A percentile compares a stretch with the other conserved stretches of the same genome.
Conservation (phyloP, 1,139 yeast genomes). For the Saccharomycopsis crataegensis region DNA sequence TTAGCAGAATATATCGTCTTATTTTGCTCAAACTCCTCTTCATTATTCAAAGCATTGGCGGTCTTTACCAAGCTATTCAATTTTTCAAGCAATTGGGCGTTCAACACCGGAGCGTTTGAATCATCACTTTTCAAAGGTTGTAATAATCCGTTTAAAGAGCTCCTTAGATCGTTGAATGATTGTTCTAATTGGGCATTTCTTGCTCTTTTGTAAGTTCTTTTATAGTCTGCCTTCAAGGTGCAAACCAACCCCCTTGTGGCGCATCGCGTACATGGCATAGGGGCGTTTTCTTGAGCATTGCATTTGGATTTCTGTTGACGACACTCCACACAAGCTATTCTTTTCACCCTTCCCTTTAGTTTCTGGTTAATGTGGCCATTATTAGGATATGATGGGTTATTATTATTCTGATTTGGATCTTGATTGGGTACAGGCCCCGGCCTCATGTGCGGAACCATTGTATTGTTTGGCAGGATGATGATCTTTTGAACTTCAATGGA, state of each 20-base stretch:
- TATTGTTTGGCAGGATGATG: too few relatives aligned
- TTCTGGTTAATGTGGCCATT: neutral
- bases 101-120: constrained; percentile 5
- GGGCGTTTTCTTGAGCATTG: constrained; percentile 72
- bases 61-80: constrained; percentile 14
- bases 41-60: constrained; percentile 15
- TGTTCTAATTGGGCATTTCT: constrained; percentile 77
- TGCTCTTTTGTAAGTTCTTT: constrained; percentile 83
- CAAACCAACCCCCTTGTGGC: constrained; percentile 62
- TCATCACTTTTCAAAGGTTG: constrained; percentile 25
- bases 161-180: constrained; percentile 64
- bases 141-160: constrained; percentile 32
- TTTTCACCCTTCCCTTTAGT: constrained; percentile 30
- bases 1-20: neutral
- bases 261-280: constrained; percentile 82
- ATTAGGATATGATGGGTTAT: too few relatives aligned
- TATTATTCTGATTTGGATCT: too few relatives aligned
- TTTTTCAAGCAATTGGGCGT: constrained; percentile 14
- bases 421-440: too few relatives aligned
- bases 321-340: constrained; percentile 92
- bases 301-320: constrained; percentile 91
- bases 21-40: neutral
- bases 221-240: constrained; percentile 69
- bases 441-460: too few relatives aligned
- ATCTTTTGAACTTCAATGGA: too few relatives aligned